Conservation (phyloP, 108 stramenopile species). For the Cyclotella distinguenda region DNA sequence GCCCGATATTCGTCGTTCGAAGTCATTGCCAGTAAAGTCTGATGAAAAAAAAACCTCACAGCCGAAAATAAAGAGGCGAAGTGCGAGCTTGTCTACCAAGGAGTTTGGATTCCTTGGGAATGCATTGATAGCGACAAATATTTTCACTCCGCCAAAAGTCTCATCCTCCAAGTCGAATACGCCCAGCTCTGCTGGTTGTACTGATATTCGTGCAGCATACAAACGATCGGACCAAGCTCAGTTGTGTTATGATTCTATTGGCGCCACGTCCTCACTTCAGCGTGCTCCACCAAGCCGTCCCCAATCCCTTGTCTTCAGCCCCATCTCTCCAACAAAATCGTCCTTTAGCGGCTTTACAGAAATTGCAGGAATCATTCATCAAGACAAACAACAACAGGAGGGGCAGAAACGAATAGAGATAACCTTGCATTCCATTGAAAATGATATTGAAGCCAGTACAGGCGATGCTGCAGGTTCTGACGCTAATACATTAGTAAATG, state of each 20-base stretch:
- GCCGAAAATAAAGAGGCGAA: constrained; percentile 4
- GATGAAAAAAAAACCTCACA: not conserved
- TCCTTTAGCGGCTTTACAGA: constrained; percentile 5
- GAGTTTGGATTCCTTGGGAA: constrained; percentile 15
- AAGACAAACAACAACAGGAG: not conserved
- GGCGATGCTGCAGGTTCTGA: too few species aligned
- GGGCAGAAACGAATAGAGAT: not conserved
- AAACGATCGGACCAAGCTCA: constrained; percentile 5
- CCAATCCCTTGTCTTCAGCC: constrained; percentile 4
- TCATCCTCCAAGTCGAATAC: not conserved
- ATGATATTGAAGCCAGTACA: constrained; percentile 1
- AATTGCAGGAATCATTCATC: not conserved
- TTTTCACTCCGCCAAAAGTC: constrained; percentile 18
- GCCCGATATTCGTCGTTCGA: too few species aligned
- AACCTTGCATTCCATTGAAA: not conserved
- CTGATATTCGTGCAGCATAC: too few species aligned
- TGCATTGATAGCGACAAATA: constrained; percentile 22
- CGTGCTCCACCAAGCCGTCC: not conserved
- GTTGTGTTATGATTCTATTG: constrained; percentile 14
- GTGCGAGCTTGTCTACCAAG: not conserved
- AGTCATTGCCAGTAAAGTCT: too few species aligned
- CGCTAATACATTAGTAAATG: too few species aligned
- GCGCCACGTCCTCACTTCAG: constrained; percentile 9
- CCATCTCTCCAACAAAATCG: constrained; percentile 7
- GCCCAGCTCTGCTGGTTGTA: constrained; percentile 6